Evolutionary conservation across 257 asterid species (phyloP).

Genomic region (Rhazya stricta): DNA sequence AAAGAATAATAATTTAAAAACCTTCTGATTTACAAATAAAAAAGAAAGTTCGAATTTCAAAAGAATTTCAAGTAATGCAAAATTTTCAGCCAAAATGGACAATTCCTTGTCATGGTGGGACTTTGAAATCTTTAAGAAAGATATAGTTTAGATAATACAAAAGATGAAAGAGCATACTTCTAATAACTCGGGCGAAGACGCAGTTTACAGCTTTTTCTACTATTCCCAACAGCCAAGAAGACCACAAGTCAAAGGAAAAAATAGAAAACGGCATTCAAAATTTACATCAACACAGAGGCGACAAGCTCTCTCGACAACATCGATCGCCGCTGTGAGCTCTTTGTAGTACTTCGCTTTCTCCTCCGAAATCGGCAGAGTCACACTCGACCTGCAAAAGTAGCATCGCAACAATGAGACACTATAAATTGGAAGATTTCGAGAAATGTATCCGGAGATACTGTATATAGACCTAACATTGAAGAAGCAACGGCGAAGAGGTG

Average conservation of each 20-base stretch:
- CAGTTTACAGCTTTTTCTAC: not conserved
- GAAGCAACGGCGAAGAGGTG: constrained; percentile 42
- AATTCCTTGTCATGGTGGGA: not conserved
- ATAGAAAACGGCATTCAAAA: not conserved
- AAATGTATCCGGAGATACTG: not conserved
- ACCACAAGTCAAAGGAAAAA: not conserved
- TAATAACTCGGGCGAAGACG: not conserved
- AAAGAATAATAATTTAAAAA: not conserved
- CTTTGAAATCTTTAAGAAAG: not conserved
- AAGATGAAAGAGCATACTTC: not conserved
- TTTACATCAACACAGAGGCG: constrained; percentile 79
- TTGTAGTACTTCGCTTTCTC: constrained; percentile 54
- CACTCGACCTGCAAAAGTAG: constrained; percentile 47
- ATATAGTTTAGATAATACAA: not conserved
- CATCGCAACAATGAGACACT: not conserved
- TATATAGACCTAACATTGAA: constrained; percentile 44
- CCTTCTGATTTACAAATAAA: too few species aligned
- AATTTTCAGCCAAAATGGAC: not conserved
- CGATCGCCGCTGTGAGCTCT: constrained; percentile 71
- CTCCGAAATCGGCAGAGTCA: constrained; percentile 54
- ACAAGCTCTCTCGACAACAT: constrained; percentile 86
- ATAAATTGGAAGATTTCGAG: constrained; percentile 2
- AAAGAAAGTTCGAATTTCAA: not conserved
- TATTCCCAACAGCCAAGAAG: not conserved
- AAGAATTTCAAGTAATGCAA: not conserved